Percentiles rank a stretch among this genome's conserved stretches.
Conservation (phyloP, 2,329 filamentous ascomycete species). For the Aspergillus fischeri region DNA sequence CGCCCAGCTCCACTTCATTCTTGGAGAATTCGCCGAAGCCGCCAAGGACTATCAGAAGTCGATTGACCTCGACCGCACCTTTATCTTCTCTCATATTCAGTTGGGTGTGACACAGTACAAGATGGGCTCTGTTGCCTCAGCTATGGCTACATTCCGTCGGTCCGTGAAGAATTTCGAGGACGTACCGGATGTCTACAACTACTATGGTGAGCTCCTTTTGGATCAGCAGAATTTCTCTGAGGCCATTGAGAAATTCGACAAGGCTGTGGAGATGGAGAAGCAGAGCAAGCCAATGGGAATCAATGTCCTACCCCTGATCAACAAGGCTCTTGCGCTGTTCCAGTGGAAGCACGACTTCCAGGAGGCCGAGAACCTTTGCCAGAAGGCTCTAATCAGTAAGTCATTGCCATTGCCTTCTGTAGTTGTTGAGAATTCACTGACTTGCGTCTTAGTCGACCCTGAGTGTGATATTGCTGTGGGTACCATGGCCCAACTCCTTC, state of each 20-base stretch:
- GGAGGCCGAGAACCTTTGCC: constrained; percentile 92
- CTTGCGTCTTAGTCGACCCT: constrained; percentile 69
- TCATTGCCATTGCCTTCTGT: constrained; percentile 17
- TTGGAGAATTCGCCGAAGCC: constrained; percentile 85
- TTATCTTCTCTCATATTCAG: constrained; percentile 99
- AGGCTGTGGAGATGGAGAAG: constrained; percentile 98
- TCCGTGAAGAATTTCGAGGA: constrained; percentile 98
- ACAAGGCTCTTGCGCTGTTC: constrained; percentile 95
- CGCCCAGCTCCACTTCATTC: constrained; percentile 96
- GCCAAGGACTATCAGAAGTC: constrained; percentile 99
- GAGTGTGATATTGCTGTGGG: constrained; percentile 98
- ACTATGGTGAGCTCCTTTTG: constrained; percentile 93
- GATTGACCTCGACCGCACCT: constrained; percentile 90
- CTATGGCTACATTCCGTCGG: constrained; percentile 95
- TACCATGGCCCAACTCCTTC: constrained; percentile 94
- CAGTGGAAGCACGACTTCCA: constrained; percentile 97
- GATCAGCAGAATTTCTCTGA: constrained; percentile 95
- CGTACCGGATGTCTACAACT: constrained; percentile 98
- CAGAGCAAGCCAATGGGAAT: constrained; percentile 88
- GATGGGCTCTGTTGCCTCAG: constrained; percentile 96
- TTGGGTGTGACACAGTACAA: constrained; percentile 99
- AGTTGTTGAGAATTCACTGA: constrained; percentile 11
- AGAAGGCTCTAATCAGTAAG: constrained; percentile 95
- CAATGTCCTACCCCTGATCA: constrained; percentile 96
- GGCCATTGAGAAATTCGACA: constrained; percentile 97